Evolutionary conservation across 805 yeast genomes (phyloP).

Genomic region (Saturnispora gosingensis): DNA sequence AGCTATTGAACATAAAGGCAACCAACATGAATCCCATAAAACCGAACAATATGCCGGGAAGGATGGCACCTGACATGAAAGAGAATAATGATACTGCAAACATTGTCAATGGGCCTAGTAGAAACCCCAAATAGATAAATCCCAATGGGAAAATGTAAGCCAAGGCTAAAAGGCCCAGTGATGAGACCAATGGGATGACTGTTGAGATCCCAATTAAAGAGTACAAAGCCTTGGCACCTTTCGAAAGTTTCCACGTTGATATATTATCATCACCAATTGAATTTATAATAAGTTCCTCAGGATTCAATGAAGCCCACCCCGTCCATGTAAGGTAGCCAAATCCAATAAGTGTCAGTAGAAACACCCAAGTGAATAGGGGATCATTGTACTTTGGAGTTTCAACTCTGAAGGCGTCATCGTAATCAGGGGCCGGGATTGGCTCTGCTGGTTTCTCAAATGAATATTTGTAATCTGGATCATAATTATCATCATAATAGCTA

Average conservation of each 20-base stretch:
- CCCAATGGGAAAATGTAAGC: constrained; percentile 23
- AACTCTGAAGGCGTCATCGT: constrained; percentile 62
- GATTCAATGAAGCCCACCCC: neutral
- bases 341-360: constrained; percentile 18
- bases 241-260: constrained; percentile 4
- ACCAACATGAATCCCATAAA: constrained; percentile 17
- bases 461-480: constrained; percentile 24
- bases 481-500: constrained; percentile 15
- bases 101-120: constrained; percentile 21
- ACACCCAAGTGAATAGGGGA: constrained; percentile 55
- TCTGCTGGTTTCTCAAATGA: constrained; percentile 24
- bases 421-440: constrained; percentile 31
- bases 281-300: constrained; percentile 2
- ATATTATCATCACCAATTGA: neutral
- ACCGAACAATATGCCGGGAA: constrained; percentile 14
- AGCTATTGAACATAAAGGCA: constrained; percentile 19
- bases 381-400: constrained; percentile 60
- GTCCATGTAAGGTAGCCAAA: constrained; percentile 13
- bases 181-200: constrained; percentile 17
- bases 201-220: constrained; percentile 8
- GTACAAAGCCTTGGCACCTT: constrained; percentile 9
- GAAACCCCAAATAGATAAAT: constrained; percentile 24
- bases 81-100: constrained; percentile 18
- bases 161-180: constrained; percentile 15
- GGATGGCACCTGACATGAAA: constrained; percentile 15